Evolutionary conservation across 1,284 basidiomycete species (phyloP), one percentile per base, ranked within the genome.

Genomic region (Anthracocystis panici-leucophaei): DNA sequence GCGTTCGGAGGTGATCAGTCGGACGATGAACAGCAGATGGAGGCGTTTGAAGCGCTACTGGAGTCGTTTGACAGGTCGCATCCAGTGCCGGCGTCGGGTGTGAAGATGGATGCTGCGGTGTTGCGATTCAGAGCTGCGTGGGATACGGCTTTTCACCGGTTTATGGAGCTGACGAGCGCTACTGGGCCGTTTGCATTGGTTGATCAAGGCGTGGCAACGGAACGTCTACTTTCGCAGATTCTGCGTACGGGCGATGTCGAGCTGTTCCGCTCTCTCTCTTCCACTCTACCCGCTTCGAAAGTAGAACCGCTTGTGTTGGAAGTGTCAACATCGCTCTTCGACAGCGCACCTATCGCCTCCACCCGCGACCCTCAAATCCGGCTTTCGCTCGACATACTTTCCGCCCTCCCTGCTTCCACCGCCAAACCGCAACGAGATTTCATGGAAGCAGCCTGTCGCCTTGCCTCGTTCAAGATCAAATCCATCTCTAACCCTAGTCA

Each of bases 371-470:
- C 64, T 25, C 56, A 71, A 12, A 53, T 77, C 5, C 57, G 62
- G 3, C 48, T 71, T 0, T 63, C 75, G 8, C 42, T 61, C 12
- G 64, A 74, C 7, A 40, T 74, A 11, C 70, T 74, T 2, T 56
- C 57, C 2, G 56, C 65, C 1, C 57, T 69, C 0, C 51, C 70
- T 2, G 18, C 44, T 1, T 1, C 45, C 0, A 50, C 58, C 0
- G 56, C 63, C 0, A 38, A 40, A 18, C n/a, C 25, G 7, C 65
- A 74, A 40, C 53, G 41, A 9, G 50, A 72, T 1, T 79, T 79
- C 16, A 72, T 79, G 38, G 70, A 79, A 20, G 70, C 75, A 5
- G 49, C 57, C 7, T 79, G 75, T n/a, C 64, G 77, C 4, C 35
- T 79, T 20, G 65, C 60, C n/a, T 55, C 67, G 45, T 79, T 75